Percentiles rank a stretch among this genome's conserved stretches.
These are phyloP conservation scores for Delitschia confertaspora DNA, from an alignment of 495 filamentous ascomycete genomes.

Conservation along the genomic window DNA sequence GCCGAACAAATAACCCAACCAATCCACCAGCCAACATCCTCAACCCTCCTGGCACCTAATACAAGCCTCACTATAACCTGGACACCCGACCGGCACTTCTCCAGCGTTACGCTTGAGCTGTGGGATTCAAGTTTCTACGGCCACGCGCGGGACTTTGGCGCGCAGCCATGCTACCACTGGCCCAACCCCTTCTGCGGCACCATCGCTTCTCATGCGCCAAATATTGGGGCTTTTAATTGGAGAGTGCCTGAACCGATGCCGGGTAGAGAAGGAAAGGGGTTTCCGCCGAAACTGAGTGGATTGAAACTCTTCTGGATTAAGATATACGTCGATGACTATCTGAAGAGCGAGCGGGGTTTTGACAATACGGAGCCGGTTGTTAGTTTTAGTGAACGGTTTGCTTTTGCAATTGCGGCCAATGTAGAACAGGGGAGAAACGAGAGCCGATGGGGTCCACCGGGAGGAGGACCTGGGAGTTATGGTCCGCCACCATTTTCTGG, in stretches of 20 bases:
- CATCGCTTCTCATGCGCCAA: conserved; percentile 12
- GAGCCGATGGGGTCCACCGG: too few species aligned
- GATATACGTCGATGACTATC: conserved; percentile 20
- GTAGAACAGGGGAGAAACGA: too few species aligned
- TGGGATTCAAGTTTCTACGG: conserved; percentile 19
- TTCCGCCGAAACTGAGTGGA: conserved; percentile 1
- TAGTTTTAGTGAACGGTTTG: conserved; percentile 14
- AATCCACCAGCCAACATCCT: conserved; percentile 4
- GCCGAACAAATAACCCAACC: conserved; percentile 1
- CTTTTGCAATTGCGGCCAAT: too few species aligned
- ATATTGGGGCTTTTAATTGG: conserved; percentile 13
- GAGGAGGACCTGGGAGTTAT: too few species aligned
- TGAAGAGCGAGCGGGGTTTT: conserved; percentile 6
- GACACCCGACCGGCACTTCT: conserved; percentile 5
- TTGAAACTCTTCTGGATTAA: conserved; percentile 18
- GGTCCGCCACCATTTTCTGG: too few species aligned
- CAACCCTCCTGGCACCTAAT: conserved; percentile 2
- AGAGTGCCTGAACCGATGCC: conserved; percentile 5
- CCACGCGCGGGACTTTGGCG: conserved; percentile 8
- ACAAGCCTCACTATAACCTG: conserved; percentile 8
- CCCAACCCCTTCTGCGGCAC: conserved; percentile 16
- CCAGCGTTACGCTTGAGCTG: conserved; percentile 16
- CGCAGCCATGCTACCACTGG: conserved; percentile 15
- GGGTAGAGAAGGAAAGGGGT: not conserved
- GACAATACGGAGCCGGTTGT: conserved; percentile 13